phyloP scores from a whole-genome alignment of 163 green algal species.

The Chlorella variabilis region DNA sequence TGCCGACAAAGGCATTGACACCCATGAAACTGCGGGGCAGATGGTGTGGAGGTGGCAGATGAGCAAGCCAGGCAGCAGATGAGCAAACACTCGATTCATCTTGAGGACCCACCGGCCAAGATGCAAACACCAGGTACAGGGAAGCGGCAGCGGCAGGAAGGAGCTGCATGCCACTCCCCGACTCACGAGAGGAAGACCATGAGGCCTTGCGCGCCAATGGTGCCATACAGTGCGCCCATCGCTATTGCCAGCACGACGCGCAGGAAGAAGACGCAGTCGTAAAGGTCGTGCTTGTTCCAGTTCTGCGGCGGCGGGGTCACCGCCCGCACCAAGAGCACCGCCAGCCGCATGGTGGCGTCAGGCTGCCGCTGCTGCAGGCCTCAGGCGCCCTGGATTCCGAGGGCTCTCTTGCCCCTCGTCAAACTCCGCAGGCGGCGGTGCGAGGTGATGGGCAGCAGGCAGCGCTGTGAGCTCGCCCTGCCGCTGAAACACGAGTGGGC shows the following conservation, averaged over 20 bases:
- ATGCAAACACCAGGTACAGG: too few relatives aligned
- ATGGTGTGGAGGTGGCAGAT: too few relatives aligned
- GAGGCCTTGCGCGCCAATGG: conserved; percentile 29
- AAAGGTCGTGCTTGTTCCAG: conserved; percentile 26
- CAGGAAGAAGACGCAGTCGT: conserved; percentile 17
- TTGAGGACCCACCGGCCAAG: too few relatives aligned
- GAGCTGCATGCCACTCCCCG: too few relatives aligned
- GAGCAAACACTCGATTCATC: too few relatives aligned
- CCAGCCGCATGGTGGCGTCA: too few relatives aligned
- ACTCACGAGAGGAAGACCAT: conserved; percentile 34
- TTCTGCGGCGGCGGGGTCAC: background rate
- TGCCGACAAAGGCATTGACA: conserved; percentile 33
- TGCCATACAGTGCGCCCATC: conserved; percentile 11
- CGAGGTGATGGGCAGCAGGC: background rate
- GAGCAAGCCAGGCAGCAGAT: background rate
- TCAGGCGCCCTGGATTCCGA: too few relatives aligned
- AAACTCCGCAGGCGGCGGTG: background rate
- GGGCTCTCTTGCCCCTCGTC: too few relatives aligned
- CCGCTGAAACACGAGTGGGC: too few relatives aligned
- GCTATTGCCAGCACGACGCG: conserved; percentile 22
- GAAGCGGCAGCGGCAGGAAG: background rate
- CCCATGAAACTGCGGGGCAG: conserved; percentile 29
- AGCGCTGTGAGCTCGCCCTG: too few relatives aligned
- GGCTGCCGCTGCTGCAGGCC: too few relatives aligned
- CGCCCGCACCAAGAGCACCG: too few relatives aligned